Evolutionary conservation across 805 yeast genomes (phyloP).

Genomic region (Starmerella potacharoeniae): DNA sequence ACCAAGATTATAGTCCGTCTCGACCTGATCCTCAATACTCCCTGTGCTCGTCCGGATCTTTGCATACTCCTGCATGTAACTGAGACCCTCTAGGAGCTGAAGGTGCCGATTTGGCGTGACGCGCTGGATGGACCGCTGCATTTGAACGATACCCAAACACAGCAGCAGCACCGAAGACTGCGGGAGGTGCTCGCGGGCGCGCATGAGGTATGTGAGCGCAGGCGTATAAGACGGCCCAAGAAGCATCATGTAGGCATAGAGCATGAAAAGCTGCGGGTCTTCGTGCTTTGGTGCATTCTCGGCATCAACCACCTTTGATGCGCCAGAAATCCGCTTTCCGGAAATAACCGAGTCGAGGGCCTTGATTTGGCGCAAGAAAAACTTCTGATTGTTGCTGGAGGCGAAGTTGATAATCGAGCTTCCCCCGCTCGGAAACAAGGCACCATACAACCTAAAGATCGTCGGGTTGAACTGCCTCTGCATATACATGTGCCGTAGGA

Average conservation of each 20-base stretch:
- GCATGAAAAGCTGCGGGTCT: constrained; percentile 57
- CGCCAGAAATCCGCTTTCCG: constrained; percentile 50
- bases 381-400: constrained; percentile 79
- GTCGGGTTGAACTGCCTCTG: constrained; percentile 67
- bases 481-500: constrained; percentile 52
- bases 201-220: constrained; percentile 62
- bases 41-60: constrained; percentile 34
- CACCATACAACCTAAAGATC: constrained; percentile 52
- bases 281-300: constrained; percentile 19
- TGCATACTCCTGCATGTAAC: constrained; percentile 62
- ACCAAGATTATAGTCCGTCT: constrained; percentile 72
- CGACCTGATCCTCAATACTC: constrained; percentile 28
- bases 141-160: constrained; percentile 63
- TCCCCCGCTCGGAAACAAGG: constrained; percentile 53
- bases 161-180: constrained; percentile 72
- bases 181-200: constrained; percentile 56
- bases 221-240: constrained; percentile 76
- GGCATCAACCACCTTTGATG: constrained; percentile 47
- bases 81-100: constrained; percentile 77
- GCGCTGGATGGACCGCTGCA: constrained; percentile 87
- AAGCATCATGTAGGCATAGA: constrained; percentile 71
- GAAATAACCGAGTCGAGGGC: constrained; percentile 66
- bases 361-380: constrained; percentile 76
- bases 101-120: constrained; percentile 74
- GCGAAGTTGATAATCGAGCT: constrained; percentile 50